Evolutionary conservation across 495 filamentous ascomycete genomes (phyloP), one percentile per base, ranked within the genome.

Genomic region (Aspergillus funiculosus): DNA sequence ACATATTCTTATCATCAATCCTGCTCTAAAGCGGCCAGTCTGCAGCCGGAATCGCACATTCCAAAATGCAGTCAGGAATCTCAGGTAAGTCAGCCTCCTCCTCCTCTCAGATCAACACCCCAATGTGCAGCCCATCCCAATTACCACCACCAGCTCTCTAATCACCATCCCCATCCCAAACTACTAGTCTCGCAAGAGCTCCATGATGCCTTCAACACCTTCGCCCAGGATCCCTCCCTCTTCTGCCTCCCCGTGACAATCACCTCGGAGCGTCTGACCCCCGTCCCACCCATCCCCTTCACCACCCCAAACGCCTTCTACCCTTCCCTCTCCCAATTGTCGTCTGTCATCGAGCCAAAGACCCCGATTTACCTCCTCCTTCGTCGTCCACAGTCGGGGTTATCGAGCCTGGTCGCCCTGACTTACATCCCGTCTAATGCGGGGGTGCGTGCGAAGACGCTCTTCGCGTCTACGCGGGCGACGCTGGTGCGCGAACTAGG

Each of bases 351-450:
- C 53, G 80, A 82, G 47, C 77, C 80, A 39, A 85, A 83, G 54
- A 76, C 78, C 35, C 83, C 91, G 1, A 76, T 87, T 53, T 97
- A 94, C 69, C 76, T 95, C 46, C 75, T 98, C 46, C 80, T 95
- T 29, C 85, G 90, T 4, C 79, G 82, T 22, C 75, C 82, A 46
- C 60, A 74, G 28, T 60, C 69, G 15, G 58, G 61, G 15, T 46
- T 58, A 1, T 71, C 73, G 43, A 56, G 65, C 13, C 81, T 92
- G 49, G 65, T 89, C 40, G 86, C 86, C 34, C 69, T 96, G 32
- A 90, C 92, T 22, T 96, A 95, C 61, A 86, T 98, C 32, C 92
- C 92, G 3, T 87, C 89, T 59, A 66, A 83, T 42, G 91, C 92
- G 4, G 85, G 85, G 13, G 92, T 98, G 28, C 83, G 92, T 29